phyloP scores from a whole-genome alignment of 192 early-diverging fungal genomes.

The Linderina pennispora region DNA sequence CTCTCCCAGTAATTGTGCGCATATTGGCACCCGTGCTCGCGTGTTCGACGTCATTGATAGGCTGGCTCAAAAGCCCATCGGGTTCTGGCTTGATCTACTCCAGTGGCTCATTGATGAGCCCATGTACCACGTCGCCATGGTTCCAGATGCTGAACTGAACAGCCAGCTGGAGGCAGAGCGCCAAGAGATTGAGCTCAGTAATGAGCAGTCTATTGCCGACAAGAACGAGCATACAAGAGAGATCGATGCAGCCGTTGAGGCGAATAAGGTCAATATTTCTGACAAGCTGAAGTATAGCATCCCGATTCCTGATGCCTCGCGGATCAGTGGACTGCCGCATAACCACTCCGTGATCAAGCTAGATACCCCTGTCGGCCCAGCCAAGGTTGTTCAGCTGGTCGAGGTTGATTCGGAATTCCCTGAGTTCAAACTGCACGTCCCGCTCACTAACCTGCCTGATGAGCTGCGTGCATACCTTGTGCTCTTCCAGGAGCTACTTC shows the following conservation, averaged over 20 bases:
- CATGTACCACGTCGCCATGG: conserved; percentile 19
- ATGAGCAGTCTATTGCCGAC: conserved; percentile 16
- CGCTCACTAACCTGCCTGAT: conserved; percentile 46
- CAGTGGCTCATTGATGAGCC: conserved; percentile 30
- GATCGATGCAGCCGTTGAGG: conserved; percentile 43
- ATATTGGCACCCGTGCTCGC: conserved; percentile 17
- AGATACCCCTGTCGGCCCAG: conserved; percentile 29
- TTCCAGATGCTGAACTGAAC: conserved; percentile 17
- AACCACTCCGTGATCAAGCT: conserved; percentile 2
- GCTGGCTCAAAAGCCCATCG: conserved; percentile 11
- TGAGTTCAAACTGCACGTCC: conserved; percentile 53
- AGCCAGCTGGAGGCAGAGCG: conserved; percentile 20
- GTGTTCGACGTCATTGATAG: conserved; percentile 26
- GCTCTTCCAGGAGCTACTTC: conserved; percentile 73
- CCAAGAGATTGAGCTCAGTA: conserved; percentile 13
- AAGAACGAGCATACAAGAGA: conserved; percentile 29
- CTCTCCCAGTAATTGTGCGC: conserved; percentile 6
- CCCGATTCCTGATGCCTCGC: conserved; percentile 35
- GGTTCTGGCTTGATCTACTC: conserved; percentile 36
- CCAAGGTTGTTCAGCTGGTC: conserved; percentile 54
- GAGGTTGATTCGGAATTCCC: conserved; percentile 62
- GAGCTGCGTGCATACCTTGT: conserved; percentile 61
- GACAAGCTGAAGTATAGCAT: conserved; percentile 50
- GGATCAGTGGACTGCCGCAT: conserved; percentile 9
- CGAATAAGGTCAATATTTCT: conserved; percentile 41